Evolutionary conservation across 306 rosid genomes (phyloP), one percentile per base, ranked within the genome.

Genomic region (Dryas drummondii): DNA sequence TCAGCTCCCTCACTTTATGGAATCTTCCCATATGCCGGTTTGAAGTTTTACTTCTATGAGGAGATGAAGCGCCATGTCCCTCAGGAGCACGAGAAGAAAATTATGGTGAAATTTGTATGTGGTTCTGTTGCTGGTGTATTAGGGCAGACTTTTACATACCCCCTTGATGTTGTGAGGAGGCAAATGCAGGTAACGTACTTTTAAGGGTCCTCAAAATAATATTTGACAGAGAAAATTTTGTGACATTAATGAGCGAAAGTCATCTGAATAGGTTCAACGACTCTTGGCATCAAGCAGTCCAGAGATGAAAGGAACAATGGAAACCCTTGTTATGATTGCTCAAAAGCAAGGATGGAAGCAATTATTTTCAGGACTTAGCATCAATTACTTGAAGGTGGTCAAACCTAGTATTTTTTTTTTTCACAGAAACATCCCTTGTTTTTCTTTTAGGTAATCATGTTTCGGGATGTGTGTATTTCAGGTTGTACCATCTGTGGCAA

Each of bases 401-500:
- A 79, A 72, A 69, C 62, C 15, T 51, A 80, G 53, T 48, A 83
- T 40, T 13, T 57, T 40, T 65, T 55, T 50, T 65, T 61, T 50
- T 64, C 70, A 32, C 53, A 32, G 11, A 55, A 40, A 53, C 64
- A 26, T 63, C 69, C 9, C 50, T 13, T 71, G 53, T 76, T n/a
- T 59, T 69, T 62, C 27, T 70, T 67, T 70, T 82, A 71, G 74
- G 56, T 79, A 50, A 73, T 69, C 74, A 70, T 71, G 64, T 66
- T 12, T 73, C 70, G 37, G 42, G 19, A 12, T 50, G 37, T 80
- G 74, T 78, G 78, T 71, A 41, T 76, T 85, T 76, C 90, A 94
- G 98, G 97, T 91, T 47, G 98, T 91, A 53, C 98, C 98, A 58
- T 94, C 98, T 49, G 97, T 84, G 65, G 98, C 98, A 17, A 92